A percentile compares a stretch with the other conserved stretches of the same genome.
phyloP scores from a whole-genome alignment of 1,284 basidiomycete species.

The Tetrapyrgos nigripes region DNA sequence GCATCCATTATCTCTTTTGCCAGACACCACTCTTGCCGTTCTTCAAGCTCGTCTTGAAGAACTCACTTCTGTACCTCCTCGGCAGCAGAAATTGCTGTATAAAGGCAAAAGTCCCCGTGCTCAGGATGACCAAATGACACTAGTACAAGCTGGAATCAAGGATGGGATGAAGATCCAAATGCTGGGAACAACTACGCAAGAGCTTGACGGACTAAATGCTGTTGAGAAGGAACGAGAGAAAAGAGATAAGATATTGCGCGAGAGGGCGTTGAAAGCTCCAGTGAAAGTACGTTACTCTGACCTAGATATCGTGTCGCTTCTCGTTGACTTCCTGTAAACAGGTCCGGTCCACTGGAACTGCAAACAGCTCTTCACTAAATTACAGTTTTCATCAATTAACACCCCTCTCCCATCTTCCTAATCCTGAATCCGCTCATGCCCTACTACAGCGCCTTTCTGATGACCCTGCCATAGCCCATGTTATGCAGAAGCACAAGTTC shows the following conservation, averaged over 20 bases:
- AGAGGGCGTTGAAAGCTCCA: constrained; percentile 61
- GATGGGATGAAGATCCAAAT: constrained; percentile 70
- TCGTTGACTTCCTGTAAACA: constrained; percentile 25
- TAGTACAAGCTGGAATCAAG: constrained; percentile 62
- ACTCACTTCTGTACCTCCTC: constrained; percentile 66
- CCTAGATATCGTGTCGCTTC: background rate
- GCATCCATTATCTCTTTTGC: constrained; percentile 50
- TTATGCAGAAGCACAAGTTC: constrained; percentile 74
- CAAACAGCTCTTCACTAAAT: constrained; percentile 42
- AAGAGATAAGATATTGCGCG: constrained; percentile 61
- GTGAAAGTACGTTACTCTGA: constrained; percentile 53
- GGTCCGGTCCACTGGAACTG: constrained; percentile 62
- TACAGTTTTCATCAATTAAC: constrained; percentile 70
- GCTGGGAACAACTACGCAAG: constrained; percentile 65
- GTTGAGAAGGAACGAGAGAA: constrained; percentile 63
- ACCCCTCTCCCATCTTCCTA: constrained; percentile 68
- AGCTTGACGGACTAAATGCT: constrained; percentile 58
- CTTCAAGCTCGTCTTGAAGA: constrained; percentile 61
- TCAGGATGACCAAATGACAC: constrained; percentile 42
- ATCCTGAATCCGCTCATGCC: constrained; percentile 58
- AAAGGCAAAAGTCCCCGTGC: constrained; percentile 63
- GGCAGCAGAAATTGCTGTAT: constrained; percentile 73
- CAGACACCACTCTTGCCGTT: constrained; percentile 51
- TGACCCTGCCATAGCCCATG: constrained; percentile 71
- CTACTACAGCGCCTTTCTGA: constrained; percentile 62